Base-by-base conservation (phyloP, 2,329 filamentous ascomycete species). In the Pestalotiopsis sp. region DNA sequence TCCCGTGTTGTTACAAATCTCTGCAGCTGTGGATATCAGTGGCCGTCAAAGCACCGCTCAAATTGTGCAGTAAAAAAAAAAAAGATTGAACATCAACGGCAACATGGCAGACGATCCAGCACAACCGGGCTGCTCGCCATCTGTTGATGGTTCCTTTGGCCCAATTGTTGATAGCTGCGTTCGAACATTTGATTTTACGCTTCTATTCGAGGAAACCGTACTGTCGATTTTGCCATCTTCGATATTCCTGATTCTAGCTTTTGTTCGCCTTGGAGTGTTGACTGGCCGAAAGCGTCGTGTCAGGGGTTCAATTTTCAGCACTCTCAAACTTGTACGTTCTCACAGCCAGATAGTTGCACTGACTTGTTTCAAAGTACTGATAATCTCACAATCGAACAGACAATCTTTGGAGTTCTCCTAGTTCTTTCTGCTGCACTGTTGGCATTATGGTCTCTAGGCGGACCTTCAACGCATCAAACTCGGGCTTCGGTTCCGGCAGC, bases 191-290 rank as follows among this genome's bases (percentile, higher is more conserved):
- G 73, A 76, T 66, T 76, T 76, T 68, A 75, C 74, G 49, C 69
- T 76, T 20, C 60, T 76, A 0, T 76, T 76, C 57, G 75, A 76
- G 65, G 73, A 76, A 62, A 70, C 73, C 11, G 73, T 76, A 11
- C 60, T 76, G 17, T 73, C 73, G 20, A 75, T 76, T n/a, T 41
- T 60, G 36, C 75, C 75, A 7, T 73, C 73, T 4, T 65, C 70
- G 67, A 36, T 75, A 4, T 67, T 76, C 12, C 52, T 76, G 41
- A 49, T 75, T 20, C 56, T 70, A 1, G 69, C 61, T 12, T 27
- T 69, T 4, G 39, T 66, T 45, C 70, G 70, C 13, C 23, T 71
- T 12, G 57, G 27, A 20, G 62, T 65, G 14, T 65, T 71, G 25
- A 39, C 25, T n/a, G 67, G 31, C 39, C 65, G 62, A 17, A 60